Conservation (phyloP, 2,329 filamentous ascomycete genomes). For the Ophiostoma populinum region DNA sequence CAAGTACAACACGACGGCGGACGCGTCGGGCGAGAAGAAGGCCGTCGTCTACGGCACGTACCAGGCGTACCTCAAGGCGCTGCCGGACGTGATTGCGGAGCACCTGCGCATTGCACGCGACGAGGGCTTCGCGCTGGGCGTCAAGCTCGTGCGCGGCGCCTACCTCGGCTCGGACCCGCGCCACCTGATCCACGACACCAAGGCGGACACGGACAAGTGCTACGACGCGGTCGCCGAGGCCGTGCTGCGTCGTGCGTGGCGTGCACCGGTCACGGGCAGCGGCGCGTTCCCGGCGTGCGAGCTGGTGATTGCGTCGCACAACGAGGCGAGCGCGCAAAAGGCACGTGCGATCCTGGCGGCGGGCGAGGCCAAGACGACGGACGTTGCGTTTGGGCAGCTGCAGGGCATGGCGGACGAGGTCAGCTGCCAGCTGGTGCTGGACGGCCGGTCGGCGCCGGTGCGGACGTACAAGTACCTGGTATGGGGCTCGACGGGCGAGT, state of each 20-base stretch:
- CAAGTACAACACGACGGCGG: constrained; percentile 49
- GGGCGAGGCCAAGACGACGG: constrained; percentile 22
- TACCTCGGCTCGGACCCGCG: constrained; percentile 56
- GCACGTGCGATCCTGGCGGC: constrained; percentile 34
- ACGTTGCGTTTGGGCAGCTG: constrained; percentile 56
- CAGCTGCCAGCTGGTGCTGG: constrained; percentile 40
- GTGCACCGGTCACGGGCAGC: constrained; percentile 26
- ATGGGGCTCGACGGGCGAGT: constrained; percentile 59
- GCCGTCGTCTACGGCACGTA: constrained; percentile 62
- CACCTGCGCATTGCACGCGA: constrained; percentile 42
- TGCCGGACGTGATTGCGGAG: constrained; percentile 34
- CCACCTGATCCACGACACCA: constrained; percentile 53
- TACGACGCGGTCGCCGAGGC: constrained; percentile 58
- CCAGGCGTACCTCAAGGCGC: constrained; percentile 56
- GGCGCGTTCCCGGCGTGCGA: constrained; percentile 36
- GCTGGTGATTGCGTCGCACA: constrained; percentile 70
- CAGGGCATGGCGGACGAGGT: constrained; percentile 96
- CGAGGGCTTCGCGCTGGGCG: constrained; percentile 48
- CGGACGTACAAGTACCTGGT: constrained; percentile 49
- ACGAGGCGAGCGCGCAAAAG: constrained; percentile 49
- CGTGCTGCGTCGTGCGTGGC: constrained; percentile 48
- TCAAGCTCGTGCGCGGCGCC: constrained; percentile 61
- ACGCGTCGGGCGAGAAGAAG: constrained; percentile 22
- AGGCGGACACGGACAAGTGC: constrained; percentile 49
- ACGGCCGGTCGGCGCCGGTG: constrained; percentile 11